Percentiles rank a stretch among this genome's conserved stretches.
Conservation (phyloP, 177 flowering plant species). For the Vitis hybrid region DNA sequence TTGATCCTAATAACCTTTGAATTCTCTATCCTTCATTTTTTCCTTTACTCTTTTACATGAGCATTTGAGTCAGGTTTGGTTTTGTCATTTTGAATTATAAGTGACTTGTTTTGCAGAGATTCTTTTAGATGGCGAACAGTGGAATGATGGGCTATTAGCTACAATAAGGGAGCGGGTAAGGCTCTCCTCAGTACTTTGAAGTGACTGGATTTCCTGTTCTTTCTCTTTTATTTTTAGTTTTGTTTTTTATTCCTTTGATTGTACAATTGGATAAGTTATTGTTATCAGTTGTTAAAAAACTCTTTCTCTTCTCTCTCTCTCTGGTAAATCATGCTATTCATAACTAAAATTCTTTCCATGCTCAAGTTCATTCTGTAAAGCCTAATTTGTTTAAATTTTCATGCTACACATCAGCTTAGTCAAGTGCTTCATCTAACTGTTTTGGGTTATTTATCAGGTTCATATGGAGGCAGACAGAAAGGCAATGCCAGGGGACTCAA, state of each 20-base stretch:
- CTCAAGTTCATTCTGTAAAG: too few species aligned
- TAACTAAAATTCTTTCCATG: too few species aligned
- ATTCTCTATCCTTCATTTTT: too few species aligned
- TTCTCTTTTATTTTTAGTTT: not conserved
- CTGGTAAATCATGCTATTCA: too few species aligned
- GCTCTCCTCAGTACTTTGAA: conserved; percentile 7
- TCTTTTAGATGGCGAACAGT: conserved; percentile 79
- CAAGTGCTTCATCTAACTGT: not conserved
- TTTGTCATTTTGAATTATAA: conserved; percentile 9
- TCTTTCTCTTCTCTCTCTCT: not conserved
- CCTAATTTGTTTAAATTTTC: too few species aligned
- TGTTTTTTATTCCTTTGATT: not conserved
- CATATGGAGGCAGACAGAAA: conserved; percentile 95
- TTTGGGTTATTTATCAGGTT: conserved; percentile 46
- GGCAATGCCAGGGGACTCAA: conserved; percentile 59
- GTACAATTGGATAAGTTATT: not conserved
- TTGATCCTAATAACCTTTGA: too few species aligned
- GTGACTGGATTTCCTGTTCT: conserved; percentile 5
- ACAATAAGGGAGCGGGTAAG: conserved; percentile 92
- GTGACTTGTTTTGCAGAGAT: conserved; percentile 59
- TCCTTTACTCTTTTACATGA: too few species aligned
- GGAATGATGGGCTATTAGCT: conserved; percentile 98
- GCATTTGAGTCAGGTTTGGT: too few species aligned
- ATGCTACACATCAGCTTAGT: not conserved
- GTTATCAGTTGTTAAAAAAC: not conserved